Percentiles rank a stretch among this genome's conserved stretches.
Evolutionary conservation across 139 green algal genomes (phyloP).

Genomic region (Desmodesmus armatus): DNA sequence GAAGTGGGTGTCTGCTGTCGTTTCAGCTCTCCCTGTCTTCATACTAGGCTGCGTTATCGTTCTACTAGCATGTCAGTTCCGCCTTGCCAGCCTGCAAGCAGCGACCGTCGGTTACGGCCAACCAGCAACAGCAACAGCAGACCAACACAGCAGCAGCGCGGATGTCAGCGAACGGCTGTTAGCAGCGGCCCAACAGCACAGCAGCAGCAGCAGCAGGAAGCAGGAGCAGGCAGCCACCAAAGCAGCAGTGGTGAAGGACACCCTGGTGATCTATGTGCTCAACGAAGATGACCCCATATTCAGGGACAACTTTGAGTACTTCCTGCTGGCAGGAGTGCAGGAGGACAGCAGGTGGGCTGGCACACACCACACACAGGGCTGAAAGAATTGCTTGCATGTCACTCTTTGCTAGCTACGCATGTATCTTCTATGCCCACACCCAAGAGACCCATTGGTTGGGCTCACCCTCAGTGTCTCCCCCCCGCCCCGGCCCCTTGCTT

Average conservation of each 20-base stretch:
- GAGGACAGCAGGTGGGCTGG: background rate
- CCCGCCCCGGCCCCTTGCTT: no score
- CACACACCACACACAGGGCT: no score
- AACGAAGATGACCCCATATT: slow-evolving; percentile 17
- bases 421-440: no score
- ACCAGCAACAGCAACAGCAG: background rate
- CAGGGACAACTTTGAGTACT: slow-evolving; percentile 27
- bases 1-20: no score
- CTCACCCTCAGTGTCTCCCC: no score
- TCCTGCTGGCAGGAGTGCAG: slow-evolving; percentile 25
- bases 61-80: background rate
- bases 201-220: background rate
- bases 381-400: no score
- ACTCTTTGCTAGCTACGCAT: no score
- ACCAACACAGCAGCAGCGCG: background rate
- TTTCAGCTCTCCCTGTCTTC: slow-evolving; percentile 9
- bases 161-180: background rate
- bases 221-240: background rate
- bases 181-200: background rate
- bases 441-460: no score
- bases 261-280: slow-evolving; percentile 26
- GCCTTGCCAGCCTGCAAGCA: background rate
- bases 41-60: background rate
- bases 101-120: no score
- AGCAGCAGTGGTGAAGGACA: slow-evolving; percentile 13